Evolutionary conservation across 768 basidiomycete genomes (phyloP).

Genomic region (Rhizopogon salebrosus): DNA sequence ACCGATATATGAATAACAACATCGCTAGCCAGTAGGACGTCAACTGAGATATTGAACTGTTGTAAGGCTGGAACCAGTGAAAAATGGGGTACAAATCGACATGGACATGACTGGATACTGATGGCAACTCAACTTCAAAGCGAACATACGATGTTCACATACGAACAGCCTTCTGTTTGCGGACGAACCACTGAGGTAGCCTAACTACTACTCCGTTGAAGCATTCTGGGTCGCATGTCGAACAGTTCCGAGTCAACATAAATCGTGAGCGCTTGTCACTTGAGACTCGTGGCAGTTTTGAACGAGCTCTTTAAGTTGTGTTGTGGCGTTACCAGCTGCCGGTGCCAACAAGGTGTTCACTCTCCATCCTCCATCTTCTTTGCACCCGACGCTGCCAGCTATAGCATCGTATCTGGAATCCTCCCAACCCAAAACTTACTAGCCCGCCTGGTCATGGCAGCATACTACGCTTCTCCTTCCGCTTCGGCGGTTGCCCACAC

Average conservation of each 20-base stretch:
- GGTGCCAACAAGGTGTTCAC: too few species aligned
- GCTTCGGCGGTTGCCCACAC: conserved; percentile 20
- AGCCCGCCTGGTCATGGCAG: conserved; percentile 17
- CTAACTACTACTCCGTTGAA: background rate
- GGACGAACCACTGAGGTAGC: background rate
- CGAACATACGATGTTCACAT: background rate
- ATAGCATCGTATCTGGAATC: background rate
- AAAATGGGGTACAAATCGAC: background rate
- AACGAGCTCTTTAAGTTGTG: too few species aligned
- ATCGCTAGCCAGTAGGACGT: background rate
- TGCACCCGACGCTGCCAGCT: background rate
- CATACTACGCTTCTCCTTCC: conserved; percentile 25
- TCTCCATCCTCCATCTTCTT: background rate
- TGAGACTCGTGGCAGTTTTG: too few species aligned
- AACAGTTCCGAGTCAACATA: background rate
- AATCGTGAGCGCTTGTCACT: background rate
- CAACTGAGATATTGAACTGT: background rate
- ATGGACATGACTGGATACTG: background rate
- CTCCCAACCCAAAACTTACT: background rate
- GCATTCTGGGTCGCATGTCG: background rate
- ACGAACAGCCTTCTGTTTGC: background rate
- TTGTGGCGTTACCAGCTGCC: too few species aligned
- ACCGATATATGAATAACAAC: background rate
- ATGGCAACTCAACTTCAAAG: background rate
- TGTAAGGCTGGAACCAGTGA: background rate